Evolutionary conservation across 1,284 basidiomycete species (phyloP).

Genomic region (Exsudoporus floridanus): DNA sequence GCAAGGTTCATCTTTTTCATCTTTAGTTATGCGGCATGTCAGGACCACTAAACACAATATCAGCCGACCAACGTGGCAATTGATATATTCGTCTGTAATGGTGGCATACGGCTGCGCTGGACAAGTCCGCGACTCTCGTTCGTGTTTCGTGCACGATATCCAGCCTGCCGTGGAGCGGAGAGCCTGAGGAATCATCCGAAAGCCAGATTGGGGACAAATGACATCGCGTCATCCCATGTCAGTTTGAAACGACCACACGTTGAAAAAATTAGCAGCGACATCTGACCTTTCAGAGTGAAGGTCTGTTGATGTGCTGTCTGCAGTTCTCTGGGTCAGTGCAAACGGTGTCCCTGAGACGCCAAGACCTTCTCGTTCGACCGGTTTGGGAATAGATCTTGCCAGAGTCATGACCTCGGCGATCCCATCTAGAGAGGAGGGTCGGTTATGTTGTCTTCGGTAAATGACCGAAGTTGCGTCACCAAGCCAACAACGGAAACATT

Average conservation of each 20-base stretch:
- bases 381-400: slow-evolving; percentile 18
- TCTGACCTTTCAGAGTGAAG: background rate
- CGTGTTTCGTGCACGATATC: slow-evolving; percentile 28
- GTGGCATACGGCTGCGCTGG: slow-evolving; percentile 5
- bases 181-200: slow-evolving; percentile 2
- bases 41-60: slow-evolving; percentile 12
- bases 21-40: slow-evolving; percentile 5
- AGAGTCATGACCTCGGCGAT: slow-evolving; percentile 18
- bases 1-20: slow-evolving; percentile 22
- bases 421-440: slow-evolving; percentile 12
- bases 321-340: background rate
- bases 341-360: slow-evolving; percentile 4
- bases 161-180: slow-evolving; percentile 22
- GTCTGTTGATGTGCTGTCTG: background rate
- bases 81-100: slow-evolving; percentile 10
- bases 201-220: slow-evolving; percentile 7
- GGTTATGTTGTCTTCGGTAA: slow-evolving; percentile 12
- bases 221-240: slow-evolving; percentile 8
- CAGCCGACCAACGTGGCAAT: slow-evolving; percentile 16
- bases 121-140: slow-evolving; percentile 11
- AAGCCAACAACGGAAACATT: slow-evolving; percentile 13
- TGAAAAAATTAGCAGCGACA: background rate
- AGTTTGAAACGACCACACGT: slow-evolving; percentile 18
- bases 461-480: slow-evolving; percentile 30
- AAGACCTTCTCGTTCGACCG: background rate